These are phyloP conservation scores for Corchorus capsularis DNA, from an alignment of 345 rosid species.

Conservation along the genomic window DNA sequence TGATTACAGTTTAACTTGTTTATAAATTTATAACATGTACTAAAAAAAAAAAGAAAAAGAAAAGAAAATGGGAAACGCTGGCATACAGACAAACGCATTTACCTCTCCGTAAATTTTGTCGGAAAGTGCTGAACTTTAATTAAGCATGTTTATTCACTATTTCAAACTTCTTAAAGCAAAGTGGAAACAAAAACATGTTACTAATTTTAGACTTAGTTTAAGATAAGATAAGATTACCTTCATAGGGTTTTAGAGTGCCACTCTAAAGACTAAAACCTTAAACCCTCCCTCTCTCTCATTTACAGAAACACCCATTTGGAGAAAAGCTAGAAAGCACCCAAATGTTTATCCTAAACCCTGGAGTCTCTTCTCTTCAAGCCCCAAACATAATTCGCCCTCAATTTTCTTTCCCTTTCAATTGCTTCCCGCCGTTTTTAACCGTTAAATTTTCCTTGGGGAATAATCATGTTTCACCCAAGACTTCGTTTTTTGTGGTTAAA, in stretches of 20 bases:
- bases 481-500: conserved; percentile 14
- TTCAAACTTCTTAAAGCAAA: no score
- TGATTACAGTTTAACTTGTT: no score
- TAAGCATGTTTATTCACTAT: no score
- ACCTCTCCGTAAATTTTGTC: no score
- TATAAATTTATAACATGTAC: no score
- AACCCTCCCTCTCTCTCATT: not conserved
- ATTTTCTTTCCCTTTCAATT: conserved; percentile 6
- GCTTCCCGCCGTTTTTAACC: conserved; percentile 34
- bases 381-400: conserved; percentile 12
- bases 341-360: conserved; percentile 33
- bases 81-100: no score
- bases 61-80: no score
- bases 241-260: not conserved
- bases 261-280: not conserved
- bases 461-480: conserved; percentile 8
- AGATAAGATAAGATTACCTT: not conserved
- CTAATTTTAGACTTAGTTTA: no score
- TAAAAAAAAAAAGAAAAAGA: no score
- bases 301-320: not conserved
- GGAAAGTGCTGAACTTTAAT: no score
- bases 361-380: conserved; percentile 9
- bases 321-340: no score
- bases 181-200: no score
- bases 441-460: conserved; percentile 2